Base-by-base conservation (phyloP, 75 land plant species). In the Pinus albicaulis region DNA sequence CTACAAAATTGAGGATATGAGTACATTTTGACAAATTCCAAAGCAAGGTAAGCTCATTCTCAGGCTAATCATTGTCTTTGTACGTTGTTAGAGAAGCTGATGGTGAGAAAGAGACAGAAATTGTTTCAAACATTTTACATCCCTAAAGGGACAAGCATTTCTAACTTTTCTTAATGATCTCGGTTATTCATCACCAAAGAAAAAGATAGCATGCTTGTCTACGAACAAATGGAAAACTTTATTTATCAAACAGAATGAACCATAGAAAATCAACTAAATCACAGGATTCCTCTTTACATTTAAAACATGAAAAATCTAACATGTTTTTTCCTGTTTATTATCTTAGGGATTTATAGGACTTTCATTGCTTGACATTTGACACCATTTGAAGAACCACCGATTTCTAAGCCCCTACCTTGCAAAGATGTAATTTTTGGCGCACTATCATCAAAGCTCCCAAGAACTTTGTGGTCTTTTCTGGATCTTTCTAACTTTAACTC, bases 401-500 rank as follows among this genome's bases (percentile, higher is more conserved):
- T 52, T 7, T 68, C n/a, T 48, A 10, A 48, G 41, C 19, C 5
- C 22, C 20, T 68, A 23, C 41, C 71, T 6, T 68, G 52, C 1
- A 31, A 34, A 64, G 68, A 64, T 4, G 20, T 31, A 17, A 31
- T 20, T 48, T 48, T 48, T 31, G 68, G 34, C 34, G 19, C 20
- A 64, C 7, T 17, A 64, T 64, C 36, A 20, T 68, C 34, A 22
- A 38, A n/a, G 14, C 23, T 41, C n/a, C 8, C 23, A 41, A 11
- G 23, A 22, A 68, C 8, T 1, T 10, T 68, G 1, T 3, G 10
- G 24, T n/a, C 71, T 68, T 68, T 68, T 34, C 4, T n/a, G 2
- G 73, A 71, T 71, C 28, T 55, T 72, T 10, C 22, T 55, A 71
- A 59, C 53, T 72, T 75, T 14, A 87, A 41, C 65, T 86, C 89